Evolutionary conservation across 495 filamentous ascomycete genomes (phyloP).

Genomic region (Aspergillus steynii): DNA sequence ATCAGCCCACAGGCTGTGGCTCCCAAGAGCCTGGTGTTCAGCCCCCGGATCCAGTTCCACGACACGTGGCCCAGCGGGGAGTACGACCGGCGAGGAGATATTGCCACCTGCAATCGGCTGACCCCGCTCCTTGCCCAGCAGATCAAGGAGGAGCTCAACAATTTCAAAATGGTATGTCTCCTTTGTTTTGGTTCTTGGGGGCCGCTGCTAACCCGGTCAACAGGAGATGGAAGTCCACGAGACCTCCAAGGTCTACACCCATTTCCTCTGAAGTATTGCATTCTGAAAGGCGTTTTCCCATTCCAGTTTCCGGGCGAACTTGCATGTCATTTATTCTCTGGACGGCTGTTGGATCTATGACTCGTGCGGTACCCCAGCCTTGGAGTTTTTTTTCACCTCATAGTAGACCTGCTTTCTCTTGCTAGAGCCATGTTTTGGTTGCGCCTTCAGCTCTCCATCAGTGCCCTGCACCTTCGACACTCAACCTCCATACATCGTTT

Average conservation of each 20-base stretch:
- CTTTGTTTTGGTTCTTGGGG: too few species aligned
- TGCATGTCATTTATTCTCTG: slow-evolving; percentile 22
- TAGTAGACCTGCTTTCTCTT: slow-evolving; percentile 26
- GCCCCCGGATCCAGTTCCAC: slow-evolving; percentile 88
- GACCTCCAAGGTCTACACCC: slow-evolving; percentile 96
- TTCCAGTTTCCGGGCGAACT: slow-evolving; percentile 4
- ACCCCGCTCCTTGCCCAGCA: slow-evolving; percentile 97
- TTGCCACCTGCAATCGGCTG: slow-evolving; percentile 95
- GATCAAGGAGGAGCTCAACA: slow-evolving; percentile 99
- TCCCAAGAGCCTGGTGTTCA: slow-evolving; percentile 83
- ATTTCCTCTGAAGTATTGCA: slow-evolving; percentile 79
- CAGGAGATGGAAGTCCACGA: slow-evolving; percentile 99
- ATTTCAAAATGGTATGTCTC: slow-evolving; percentile 92
- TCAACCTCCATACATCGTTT: not conserved
- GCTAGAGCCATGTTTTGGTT: slow-evolving; percentile 27
- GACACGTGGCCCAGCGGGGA: slow-evolving; percentile 95
- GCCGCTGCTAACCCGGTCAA: slow-evolving; percentile 32
- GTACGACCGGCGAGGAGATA: slow-evolving; percentile 94
- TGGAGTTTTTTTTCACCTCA: slow-evolving; percentile 25
- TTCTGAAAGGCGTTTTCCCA: slow-evolving; percentile 28
- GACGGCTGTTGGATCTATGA: slow-evolving; percentile 28
- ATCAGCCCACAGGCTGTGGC: slow-evolving; percentile 66
- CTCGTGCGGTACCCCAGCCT: slow-evolving; percentile 23
- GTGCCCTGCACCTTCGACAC: not conserved
- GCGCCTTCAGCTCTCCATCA: slow-evolving; percentile 11